phyloP scores from a whole-genome alignment of 2,329 filamentous ascomycete genomes.

The Immersiporthe knoxdaviesiana region DNA sequence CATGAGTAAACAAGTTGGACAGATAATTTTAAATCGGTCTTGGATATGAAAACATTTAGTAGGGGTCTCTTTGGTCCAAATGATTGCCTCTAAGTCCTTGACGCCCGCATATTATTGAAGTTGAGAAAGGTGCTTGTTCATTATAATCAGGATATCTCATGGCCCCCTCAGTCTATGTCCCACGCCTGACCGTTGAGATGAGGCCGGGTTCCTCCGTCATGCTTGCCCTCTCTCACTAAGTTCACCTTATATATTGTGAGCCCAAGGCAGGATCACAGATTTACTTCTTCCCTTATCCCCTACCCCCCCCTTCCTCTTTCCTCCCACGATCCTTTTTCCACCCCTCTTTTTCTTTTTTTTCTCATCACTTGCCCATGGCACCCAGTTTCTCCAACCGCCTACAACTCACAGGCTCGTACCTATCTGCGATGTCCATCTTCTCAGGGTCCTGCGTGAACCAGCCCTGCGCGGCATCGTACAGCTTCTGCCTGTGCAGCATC shows the following conservation, averaged over 20 bases:
- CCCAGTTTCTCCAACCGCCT: constrained; percentile 51
- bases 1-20: too few species aligned
- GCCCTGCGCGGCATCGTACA: constrained; percentile 78
- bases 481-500: constrained; percentile 62
- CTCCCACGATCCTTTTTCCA: too few species aligned
- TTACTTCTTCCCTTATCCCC: too few species aligned
- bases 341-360: too few species aligned
- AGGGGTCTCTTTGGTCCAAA: too few species aligned
- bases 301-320: not conserved
- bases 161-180: not conserved
- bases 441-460: constrained; percentile 84
- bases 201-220: not conserved
- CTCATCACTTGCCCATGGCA: constrained; percentile 21
- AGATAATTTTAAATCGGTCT: too few species aligned
- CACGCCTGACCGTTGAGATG: not conserved
- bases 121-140: constrained; percentile 11
- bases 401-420: constrained; percentile 57
- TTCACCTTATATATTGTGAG: not conserved
- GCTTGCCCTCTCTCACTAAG: not conserved
- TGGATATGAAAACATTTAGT: too few species aligned
- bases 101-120: not conserved
- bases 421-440: constrained; percentile 73
- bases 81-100: too few species aligned
- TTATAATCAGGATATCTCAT: constrained; percentile 16
- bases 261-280: not conserved